Evolutionary conservation across 106 monocot genomes (phyloP).

Genomic region (Dendrobium catenatum): DNA sequence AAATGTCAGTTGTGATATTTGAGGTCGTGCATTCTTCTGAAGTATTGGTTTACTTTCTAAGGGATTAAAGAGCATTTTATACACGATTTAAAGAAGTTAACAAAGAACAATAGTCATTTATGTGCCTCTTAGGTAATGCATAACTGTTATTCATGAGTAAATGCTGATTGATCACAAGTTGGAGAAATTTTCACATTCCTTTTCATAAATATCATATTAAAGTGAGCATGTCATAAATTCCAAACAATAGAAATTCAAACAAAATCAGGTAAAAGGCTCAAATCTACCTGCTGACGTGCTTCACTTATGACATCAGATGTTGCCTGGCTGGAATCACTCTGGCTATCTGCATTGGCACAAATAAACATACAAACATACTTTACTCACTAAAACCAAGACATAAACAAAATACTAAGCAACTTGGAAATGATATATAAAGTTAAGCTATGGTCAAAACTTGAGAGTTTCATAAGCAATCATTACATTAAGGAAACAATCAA

Average conservation of each 20-base stretch:
- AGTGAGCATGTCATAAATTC: not conserved
- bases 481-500: not conserved
- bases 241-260: not conserved
- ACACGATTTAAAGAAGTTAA: not conserved
- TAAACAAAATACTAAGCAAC: not conserved
- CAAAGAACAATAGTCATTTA: not conserved
- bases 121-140: not conserved
- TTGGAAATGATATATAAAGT: not conserved
- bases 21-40: not conserved
- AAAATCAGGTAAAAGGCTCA: not conserved
- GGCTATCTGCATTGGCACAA: conserved; percentile 55
- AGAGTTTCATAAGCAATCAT: conserved; percentile 6
- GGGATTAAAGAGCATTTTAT: not conserved
- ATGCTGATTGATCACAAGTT: not conserved
- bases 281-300: conserved; percentile 61
- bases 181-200: not conserved
- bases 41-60: not conserved
- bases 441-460: conserved; percentile 3
- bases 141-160: not conserved
- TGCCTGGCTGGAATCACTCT: conserved; percentile 75
- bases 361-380: not conserved
- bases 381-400: not conserved
- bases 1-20: not conserved
- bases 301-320: conserved; percentile 54
- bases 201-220: not conserved